Conservation (phyloP, 2,329 filamentous ascomycete genomes). For the Alternaria ventricosa region DNA sequence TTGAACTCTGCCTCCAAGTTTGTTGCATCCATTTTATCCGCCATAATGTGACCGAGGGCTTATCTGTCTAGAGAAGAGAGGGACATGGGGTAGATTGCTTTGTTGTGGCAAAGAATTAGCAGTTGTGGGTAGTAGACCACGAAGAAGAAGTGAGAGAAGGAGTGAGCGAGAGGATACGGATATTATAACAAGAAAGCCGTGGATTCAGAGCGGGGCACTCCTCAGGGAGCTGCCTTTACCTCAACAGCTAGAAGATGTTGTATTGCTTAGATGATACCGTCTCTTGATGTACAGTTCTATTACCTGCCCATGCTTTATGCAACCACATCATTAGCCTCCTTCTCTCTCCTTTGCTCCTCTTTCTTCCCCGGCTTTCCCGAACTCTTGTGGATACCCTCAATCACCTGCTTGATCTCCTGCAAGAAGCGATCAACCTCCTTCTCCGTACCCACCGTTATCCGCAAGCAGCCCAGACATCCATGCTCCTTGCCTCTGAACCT, state of each 20-base stretch:
- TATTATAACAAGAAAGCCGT: neutral
- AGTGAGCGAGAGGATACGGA: neutral
- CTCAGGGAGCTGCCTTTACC: neutral
- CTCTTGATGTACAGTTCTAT: neutral
- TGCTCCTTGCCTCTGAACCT: constrained; percentile 92
- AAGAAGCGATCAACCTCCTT: constrained; percentile 82
- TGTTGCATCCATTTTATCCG: neutral
- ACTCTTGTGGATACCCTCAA: constrained; percentile 57
- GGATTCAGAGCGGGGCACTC: neutral
- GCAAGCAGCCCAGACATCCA: constrained; percentile 85
- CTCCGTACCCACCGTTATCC: constrained; percentile 92
- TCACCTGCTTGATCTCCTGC: constrained; percentile 64
- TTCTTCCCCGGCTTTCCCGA: constrained; percentile 35
- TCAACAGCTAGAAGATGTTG: neutral
- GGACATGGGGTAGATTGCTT: neutral
- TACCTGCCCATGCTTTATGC: constrained; percentile 41
- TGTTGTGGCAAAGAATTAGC: too few relatives aligned
- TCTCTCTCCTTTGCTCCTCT: constrained; percentile 56
- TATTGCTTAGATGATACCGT: neutral
- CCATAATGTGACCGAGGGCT: neutral
- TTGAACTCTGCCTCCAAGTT: neutral
- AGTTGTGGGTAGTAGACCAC: neutral
- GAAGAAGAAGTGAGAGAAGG: neutral
- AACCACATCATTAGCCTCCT: constrained; percentile 58
- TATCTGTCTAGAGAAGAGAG: too few relatives aligned